Evolutionary conservation across 2,329 filamentous ascomycete species (phyloP).

Genomic region (Phaeosphaeria sp.): DNA sequence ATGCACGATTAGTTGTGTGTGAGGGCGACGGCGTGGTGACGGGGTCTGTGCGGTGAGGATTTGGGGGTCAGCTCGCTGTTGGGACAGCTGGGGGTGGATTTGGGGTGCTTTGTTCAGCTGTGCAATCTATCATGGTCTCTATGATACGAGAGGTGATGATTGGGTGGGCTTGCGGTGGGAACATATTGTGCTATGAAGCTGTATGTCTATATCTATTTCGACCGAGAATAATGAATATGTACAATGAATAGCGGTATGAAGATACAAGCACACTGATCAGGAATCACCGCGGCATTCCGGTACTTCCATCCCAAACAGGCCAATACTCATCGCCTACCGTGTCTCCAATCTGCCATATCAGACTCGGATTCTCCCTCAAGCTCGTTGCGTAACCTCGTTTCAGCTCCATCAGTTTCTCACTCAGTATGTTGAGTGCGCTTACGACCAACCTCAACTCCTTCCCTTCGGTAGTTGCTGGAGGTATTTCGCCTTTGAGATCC

Average conservation of each 20-base stretch:
- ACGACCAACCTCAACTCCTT: slow-evolving; percentile 35
- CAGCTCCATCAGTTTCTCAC: slow-evolving; percentile 29
- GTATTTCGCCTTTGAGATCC: slow-evolving; percentile 24
- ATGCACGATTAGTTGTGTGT: slow-evolving; percentile 9
- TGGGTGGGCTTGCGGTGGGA: background rate
- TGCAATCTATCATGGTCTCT: background rate
- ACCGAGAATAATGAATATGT: background rate
- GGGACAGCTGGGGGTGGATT: background rate
- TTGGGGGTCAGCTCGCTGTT: background rate
- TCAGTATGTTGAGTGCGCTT: slow-evolving; percentile 27
- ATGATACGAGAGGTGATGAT: background rate
- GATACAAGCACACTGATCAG: background rate
- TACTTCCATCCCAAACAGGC: slow-evolving; percentile 21
- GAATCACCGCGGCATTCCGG: slow-evolving; percentile 2
- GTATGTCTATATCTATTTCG: background rate
- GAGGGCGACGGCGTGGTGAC: slow-evolving; percentile 1
- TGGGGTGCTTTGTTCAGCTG: background rate
- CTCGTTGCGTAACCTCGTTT: slow-evolving; percentile 26
- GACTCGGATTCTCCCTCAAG: slow-evolving; percentile 31
- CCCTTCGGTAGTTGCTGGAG: slow-evolving; percentile 29
- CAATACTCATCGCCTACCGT: slow-evolving; percentile 14
- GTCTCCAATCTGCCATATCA: slow-evolving; percentile 37
- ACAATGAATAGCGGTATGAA: background rate
- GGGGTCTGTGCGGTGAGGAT: slow-evolving; percentile 1
- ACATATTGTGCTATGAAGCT: background rate